Evolutionary conservation across 768 basidiomycete genomes (phyloP).

Genomic region (Tricholoma matsutake): DNA sequence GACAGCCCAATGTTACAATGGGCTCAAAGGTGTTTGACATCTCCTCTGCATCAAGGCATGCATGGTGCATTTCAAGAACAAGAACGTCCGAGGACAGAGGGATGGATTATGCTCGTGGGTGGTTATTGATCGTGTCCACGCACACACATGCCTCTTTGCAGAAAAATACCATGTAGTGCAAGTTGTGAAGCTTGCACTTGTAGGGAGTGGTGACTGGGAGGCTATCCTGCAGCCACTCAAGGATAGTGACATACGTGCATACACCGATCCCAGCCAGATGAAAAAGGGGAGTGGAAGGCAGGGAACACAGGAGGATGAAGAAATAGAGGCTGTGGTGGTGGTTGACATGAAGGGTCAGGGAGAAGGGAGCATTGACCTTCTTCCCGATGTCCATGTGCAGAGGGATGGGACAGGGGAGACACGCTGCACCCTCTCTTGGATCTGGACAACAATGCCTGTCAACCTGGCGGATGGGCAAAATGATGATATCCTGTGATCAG

Average conservation of each 20-base stretch:
- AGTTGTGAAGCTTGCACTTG: not conserved
- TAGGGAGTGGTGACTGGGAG: constrained; percentile 4
- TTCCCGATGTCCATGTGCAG: too few species aligned
- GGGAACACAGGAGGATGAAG: constrained; percentile 3
- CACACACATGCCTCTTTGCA: not conserved
- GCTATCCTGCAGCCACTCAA: constrained; percentile 1
- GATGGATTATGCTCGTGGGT: constrained; percentile 17
- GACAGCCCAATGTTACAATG: constrained; percentile 18
- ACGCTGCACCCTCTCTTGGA: not conserved
- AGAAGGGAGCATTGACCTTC: too few species aligned
- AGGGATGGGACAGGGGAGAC: constrained; percentile 4
- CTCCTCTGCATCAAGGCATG: constrained; percentile 18
- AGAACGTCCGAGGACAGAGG: constrained; percentile 20
- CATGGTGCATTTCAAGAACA: constrained; percentile 1
- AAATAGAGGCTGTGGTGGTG: not conserved
- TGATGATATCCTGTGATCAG: constrained; percentile 11
- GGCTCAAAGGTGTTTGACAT: constrained; percentile 15
- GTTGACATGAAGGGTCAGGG: not conserved
- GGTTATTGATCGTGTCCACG: constrained; percentile 14
- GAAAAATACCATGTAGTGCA: not conserved
- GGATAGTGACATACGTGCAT: constrained; percentile 8
- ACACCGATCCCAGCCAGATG: constrained; percentile 6
- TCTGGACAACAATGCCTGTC: not conserved
- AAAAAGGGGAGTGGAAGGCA: not conserved
- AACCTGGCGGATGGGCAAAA: not conserved